phyloP scores from a whole-genome alignment of 805 yeast genomes.

The Wickerhamomyces silvicola region DNA sequence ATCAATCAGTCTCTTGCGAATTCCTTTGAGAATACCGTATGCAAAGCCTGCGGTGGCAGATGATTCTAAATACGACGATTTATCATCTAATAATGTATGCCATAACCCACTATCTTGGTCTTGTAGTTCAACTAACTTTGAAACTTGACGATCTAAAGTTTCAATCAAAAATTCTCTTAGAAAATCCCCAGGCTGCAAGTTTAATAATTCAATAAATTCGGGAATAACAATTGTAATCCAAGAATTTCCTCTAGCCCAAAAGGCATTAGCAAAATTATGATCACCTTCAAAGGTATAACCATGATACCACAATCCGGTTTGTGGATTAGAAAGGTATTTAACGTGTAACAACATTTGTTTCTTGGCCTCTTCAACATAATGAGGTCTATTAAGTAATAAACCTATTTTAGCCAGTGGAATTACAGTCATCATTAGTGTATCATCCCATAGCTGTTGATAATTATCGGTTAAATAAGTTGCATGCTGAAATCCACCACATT shows the following conservation, averaged over 20 bases:
- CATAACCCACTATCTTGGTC: slow-evolving; percentile 8
- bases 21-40: slow-evolving; percentile 9
- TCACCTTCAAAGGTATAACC: slow-evolving; percentile 10
- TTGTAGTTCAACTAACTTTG: slow-evolving; percentile 9
- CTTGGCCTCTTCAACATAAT: slow-evolving; percentile 9
- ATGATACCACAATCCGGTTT: slow-evolving; percentile 9
- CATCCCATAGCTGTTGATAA: slow-evolving; percentile 9
- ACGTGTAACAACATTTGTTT: slow-evolving; percentile 8
- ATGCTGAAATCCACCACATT: slow-evolving; percentile 11
- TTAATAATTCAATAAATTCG: slow-evolving; percentile 8
- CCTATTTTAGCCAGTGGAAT: slow-evolving; percentile 11
- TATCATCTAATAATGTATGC: slow-evolving; percentile 10
- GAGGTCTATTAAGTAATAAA: slow-evolving; percentile 8
- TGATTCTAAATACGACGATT: slow-evolving; percentile 8
- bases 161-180: slow-evolving; percentile 8
- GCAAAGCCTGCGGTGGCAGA: slow-evolving; percentile 11
- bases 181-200: slow-evolving; percentile 7
- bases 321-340: slow-evolving; percentile 6
- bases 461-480: slow-evolving; percentile 9
- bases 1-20: slow-evolving; percentile 5
- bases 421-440: slow-evolving; percentile 11
- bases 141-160: slow-evolving; percentile 10
- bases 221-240: slow-evolving; percentile 12
- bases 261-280: slow-evolving; percentile 9
- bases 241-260: slow-evolving; percentile 13